A percentile compares a stretch with the other conserved stretches of the same genome.
Evolutionary conservation across 1,284 basidiomycete genomes (phyloP).

Genomic region (Stereum hirsutum): DNA sequence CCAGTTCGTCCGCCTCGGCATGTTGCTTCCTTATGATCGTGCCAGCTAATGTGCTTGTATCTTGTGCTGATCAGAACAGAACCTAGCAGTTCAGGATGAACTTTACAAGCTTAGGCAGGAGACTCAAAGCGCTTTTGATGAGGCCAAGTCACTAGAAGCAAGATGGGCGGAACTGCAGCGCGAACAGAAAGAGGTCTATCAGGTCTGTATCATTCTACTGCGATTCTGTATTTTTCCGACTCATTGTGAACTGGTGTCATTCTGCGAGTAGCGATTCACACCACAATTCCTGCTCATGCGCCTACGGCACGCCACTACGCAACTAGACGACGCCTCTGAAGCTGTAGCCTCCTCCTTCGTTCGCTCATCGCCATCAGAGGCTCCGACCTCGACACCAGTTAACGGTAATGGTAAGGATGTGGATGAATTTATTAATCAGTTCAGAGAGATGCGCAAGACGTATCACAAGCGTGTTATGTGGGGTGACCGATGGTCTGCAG

Average conservation of each 20-base stretch:
- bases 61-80: slow-evolving; percentile 42
- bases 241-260: neutral
- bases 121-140: slow-evolving; percentile 77
- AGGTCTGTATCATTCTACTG: slow-evolving; percentile 38
- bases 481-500: slow-evolving; percentile 78
- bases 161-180: slow-evolving; percentile 81
- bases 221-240: neutral
- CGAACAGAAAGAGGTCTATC: slow-evolving; percentile 81
- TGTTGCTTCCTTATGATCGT: neutral
- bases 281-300: slow-evolving; percentile 83
- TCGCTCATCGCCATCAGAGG: slow-evolving; percentile 35
- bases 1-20: slow-evolving; percentile 56
- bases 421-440: slow-evolving; percentile 82
- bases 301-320: slow-evolving; percentile 75
- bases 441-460: slow-evolving; percentile 75
- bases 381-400: slow-evolving; percentile 22
- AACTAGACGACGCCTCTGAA: slow-evolving; percentile 86
- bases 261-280: slow-evolving; percentile 54
- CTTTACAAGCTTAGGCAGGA: slow-evolving; percentile 68
- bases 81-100: slow-evolving; percentile 64
- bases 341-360: slow-evolving; percentile 74
- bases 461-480: slow-evolving; percentile 90
- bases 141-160: slow-evolving; percentile 71
- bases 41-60: neutral
- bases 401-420: slow-evolving; percentile 54